Evolutionary conservation across 1,284 basidiomycete genomes (phyloP), one percentile per base, ranked within the genome.

Genomic region (Wallemia mellicola): DNA sequence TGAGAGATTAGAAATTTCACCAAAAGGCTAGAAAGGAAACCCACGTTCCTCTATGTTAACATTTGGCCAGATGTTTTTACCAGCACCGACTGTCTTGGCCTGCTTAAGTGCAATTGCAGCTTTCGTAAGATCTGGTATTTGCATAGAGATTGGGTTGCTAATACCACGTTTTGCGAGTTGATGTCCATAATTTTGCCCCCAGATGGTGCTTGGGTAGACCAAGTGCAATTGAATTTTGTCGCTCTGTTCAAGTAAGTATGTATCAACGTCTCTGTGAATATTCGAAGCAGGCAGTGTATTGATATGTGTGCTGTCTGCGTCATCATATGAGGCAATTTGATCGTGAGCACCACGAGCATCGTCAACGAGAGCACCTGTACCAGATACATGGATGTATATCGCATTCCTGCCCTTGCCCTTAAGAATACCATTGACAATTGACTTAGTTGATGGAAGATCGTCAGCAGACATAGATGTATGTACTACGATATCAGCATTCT

Each of bases 261-360:
- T n/a, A 11, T 33, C 61, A 22, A 61, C 60, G 22, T 26, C 3
- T 25, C 61, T 22, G 26, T 59, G 54, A 5, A 58, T 59, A 17
- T 38, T 55, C 26, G 57, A 15, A n/a, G n/a, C 22, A n/a, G 9
- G 14, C 14, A 48, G 38, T 3, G 38, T 48, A n/a, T 48, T 48
- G 38, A 48, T 48, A 22, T 48, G 38, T 22, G 14, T 7, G 19
- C 9, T 11, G 38, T 48, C 38, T 11, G 14, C 22, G 38, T 48
- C 38, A n/a, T 48, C 38, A n/a, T 48, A 48, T n/a, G 38, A 17
- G 38, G 38, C 19, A 22, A 17, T 11, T n/a, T 48, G 38, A n/a
- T 48, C 38, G 38, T 48, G 38, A 5, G 22, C 3, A 11, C 38
- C 38, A n/a, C 38, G 38, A 11, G 38, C 38, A 48, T 48, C 38